Percentiles rank a stretch among this genome's conserved stretches.
phyloP scores from a whole-genome alignment of 306 rosid genomes.

The Abrus pulchellus region DNA sequence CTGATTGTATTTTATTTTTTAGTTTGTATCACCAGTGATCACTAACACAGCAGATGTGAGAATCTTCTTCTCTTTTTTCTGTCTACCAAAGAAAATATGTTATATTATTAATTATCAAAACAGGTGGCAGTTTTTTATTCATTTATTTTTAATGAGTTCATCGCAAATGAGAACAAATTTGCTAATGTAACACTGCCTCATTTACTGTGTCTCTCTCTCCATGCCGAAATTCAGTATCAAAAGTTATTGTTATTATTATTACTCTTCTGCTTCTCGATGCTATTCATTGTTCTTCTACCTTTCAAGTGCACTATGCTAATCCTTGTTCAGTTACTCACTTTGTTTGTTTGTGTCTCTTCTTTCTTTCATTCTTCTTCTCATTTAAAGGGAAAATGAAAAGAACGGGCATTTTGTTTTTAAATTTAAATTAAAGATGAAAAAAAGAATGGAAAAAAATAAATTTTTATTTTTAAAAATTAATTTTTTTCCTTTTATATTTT shows the following conservation, averaged over 20 bases:
- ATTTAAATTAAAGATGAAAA: too few relatives aligned
- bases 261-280: background rate
- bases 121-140: background rate
- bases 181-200: background rate
- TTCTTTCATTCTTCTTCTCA: background rate
- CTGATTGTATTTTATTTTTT: background rate
- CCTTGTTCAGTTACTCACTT: background rate
- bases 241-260: background rate
- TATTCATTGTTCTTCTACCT: background rate
- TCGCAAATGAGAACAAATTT: background rate
- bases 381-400: too few relatives aligned
- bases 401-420: too few relatives aligned
- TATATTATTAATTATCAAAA: slow-evolving; percentile 5
- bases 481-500: background rate
- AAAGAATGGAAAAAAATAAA: too few relatives aligned
- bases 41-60: background rate
- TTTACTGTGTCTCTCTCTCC: background rate
- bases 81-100: background rate
- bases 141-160: background rate
- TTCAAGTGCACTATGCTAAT: too few relatives aligned
- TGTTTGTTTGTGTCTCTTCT: background rate
- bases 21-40: background rate
- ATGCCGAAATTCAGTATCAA: background rate
- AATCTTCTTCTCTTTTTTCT: background rate
- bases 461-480: too few relatives aligned